Evolutionary conservation across 306 rosid species (phyloP).

Genomic region (Cajanus cajan): DNA sequence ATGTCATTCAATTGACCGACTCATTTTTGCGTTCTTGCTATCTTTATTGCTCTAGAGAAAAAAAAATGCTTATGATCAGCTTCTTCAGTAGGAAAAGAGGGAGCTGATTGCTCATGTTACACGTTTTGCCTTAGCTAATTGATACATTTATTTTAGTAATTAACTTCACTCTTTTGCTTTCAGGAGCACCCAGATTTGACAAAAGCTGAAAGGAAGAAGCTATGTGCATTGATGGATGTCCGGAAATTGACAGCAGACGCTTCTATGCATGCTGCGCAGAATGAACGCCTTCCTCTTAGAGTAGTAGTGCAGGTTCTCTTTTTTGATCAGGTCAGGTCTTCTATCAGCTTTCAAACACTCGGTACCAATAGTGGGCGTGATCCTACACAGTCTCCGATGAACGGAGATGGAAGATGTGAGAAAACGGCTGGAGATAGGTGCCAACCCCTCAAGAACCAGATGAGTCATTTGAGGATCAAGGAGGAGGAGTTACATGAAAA

Average conservation of each 20-base stretch:
- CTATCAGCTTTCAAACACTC: slow-evolving; percentile 37
- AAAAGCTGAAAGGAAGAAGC: slow-evolving; percentile 73
- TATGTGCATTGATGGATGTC: slow-evolving; percentile 77
- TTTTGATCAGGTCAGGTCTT: slow-evolving; percentile 81
- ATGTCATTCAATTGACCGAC: background rate
- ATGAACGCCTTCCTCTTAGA: slow-evolving; percentile 88
- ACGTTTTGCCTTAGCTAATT: background rate
- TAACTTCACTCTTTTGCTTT: slow-evolving; percentile 3
- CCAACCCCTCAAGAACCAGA: slow-evolving; percentile 52
- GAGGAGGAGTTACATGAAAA: slow-evolving; percentile 49
- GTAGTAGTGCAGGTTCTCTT: slow-evolving; percentile 87
- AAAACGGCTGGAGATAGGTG: slow-evolving; percentile 41
- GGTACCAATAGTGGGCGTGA: slow-evolving; percentile 4
- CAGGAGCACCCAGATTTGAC: slow-evolving; percentile 78
- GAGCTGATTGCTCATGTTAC: background rate
- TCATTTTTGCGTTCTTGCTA: background rate
- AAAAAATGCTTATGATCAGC: background rate
- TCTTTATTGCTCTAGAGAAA: background rate
- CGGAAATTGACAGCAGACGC: slow-evolving; percentile 67
- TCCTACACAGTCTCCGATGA: slow-evolving; percentile 33
- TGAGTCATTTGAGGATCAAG: slow-evolving; percentile 56
- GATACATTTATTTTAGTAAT: background rate
- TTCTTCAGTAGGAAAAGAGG: background rate
- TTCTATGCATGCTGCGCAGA: slow-evolving; percentile 88
- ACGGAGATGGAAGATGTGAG: slow-evolving; percentile 46